phyloP scores from a whole-genome alignment of 2,329 filamentous ascomycete species.

The Aspergillus terreus region DNA sequence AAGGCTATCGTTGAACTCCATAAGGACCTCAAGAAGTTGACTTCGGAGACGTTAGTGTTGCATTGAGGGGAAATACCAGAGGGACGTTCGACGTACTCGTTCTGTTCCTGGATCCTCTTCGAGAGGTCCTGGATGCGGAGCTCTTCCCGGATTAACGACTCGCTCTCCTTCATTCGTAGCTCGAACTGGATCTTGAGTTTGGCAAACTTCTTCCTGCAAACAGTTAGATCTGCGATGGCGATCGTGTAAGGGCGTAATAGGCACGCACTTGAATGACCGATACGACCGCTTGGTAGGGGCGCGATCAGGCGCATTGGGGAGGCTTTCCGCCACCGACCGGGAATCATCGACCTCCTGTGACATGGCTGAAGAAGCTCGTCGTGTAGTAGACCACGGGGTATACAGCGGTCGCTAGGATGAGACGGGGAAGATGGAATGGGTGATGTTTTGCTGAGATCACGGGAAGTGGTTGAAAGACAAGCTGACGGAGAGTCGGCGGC shows the following conservation, averaged over 20 bases:
- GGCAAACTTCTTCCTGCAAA: slow-evolving; percentile 76
- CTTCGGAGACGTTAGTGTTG: slow-evolving; percentile 46
- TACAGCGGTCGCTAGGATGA: not conserved
- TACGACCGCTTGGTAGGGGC: slow-evolving; percentile 52
- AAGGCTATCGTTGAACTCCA: slow-evolving; percentile 81
- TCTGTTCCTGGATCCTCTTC: slow-evolving; percentile 81
- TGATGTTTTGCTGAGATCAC: not conserved
- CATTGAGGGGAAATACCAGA: not conserved
- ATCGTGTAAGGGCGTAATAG: not conserved
- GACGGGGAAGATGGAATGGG: not conserved
- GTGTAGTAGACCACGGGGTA: too few relatives aligned
- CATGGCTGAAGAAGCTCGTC: slow-evolving; percentile 20
- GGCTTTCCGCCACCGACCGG: slow-evolving; percentile 25
- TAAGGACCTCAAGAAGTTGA: slow-evolving; percentile 79
- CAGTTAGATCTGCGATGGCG: slow-evolving; percentile 5
- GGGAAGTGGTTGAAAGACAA: not conserved
- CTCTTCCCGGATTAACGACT: slow-evolving; percentile 67
- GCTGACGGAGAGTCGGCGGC: not conserved
- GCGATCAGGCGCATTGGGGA: slow-evolving; percentile 29
- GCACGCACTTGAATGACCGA: slow-evolving; percentile 62
- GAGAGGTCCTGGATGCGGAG: slow-evolving; percentile 75
- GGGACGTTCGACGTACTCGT: slow-evolving; percentile 64
- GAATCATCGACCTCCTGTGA: slow-evolving; percentile 28
- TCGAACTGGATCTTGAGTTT: slow-evolving; percentile 79
- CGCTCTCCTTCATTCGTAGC: slow-evolving; percentile 71